These are phyloP conservation scores for Mangifera indica DNA, from an alignment of 345 rosid species.

Conservation along the genomic window DNA sequence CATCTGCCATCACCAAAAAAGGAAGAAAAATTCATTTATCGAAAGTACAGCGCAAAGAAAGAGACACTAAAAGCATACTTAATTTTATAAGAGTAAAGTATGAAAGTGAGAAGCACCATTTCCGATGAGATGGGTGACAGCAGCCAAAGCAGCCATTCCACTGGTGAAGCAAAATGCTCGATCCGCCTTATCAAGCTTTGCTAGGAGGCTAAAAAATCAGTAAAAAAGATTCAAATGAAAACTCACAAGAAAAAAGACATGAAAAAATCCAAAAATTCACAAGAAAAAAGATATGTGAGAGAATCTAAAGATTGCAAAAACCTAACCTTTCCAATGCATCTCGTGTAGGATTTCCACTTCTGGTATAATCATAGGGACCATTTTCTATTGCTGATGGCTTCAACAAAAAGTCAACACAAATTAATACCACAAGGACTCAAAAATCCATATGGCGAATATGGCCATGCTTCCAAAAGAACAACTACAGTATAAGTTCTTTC, in stretches of 20 bases:
- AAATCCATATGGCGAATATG: too few relatives aligned
- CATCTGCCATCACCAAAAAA: not conserved
- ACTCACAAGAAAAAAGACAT: too few relatives aligned
- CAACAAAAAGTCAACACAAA: constrained; percentile 24
- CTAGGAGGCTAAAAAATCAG: constrained; percentile 58
- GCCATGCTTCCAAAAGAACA: too few relatives aligned
- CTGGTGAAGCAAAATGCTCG: constrained; percentile 95
- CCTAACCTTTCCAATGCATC: constrained; percentile 76
- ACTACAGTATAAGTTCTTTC: too few relatives aligned
- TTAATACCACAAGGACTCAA: not conserved
- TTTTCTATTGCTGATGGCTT: constrained; percentile 78
- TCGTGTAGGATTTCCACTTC: constrained; percentile 97
- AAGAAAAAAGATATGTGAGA: not conserved
- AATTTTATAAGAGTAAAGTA: not conserved
- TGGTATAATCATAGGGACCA: constrained; percentile 92
- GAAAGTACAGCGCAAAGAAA: not conserved
- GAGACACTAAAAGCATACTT: not conserved
- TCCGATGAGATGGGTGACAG: constrained; percentile 71
- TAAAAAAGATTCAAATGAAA: constrained; percentile 18
- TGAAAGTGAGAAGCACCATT: constrained; percentile 41
- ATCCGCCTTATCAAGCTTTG: constrained; percentile 97
- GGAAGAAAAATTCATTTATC: not conserved
- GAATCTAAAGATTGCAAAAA: constrained; percentile 5
- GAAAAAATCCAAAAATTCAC: not conserved
- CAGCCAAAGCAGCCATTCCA: constrained; percentile 96